Evolutionary conservation across 1,139 yeast genomes (phyloP).

Genomic region (Suhomyces maxii): DNA sequence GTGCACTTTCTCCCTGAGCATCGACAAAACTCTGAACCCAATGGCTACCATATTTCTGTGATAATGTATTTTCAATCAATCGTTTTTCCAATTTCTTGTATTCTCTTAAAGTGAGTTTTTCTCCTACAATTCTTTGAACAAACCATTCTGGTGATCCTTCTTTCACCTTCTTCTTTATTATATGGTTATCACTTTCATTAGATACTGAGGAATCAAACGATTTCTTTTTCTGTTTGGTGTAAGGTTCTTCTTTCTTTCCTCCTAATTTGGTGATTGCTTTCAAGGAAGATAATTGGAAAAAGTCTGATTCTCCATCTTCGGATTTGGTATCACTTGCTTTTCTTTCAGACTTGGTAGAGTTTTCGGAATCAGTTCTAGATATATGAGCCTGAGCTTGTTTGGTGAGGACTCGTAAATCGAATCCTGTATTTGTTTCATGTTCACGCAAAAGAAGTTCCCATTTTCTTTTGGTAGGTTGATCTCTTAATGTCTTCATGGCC

Average conservation of each 20-base stretch:
- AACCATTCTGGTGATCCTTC: slow-evolving; percentile 49
- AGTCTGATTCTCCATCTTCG: slow-evolving; percentile 5
- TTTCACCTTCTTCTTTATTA: slow-evolving; percentile 24
- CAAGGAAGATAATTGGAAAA: slow-evolving; percentile 14
- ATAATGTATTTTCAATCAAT: slow-evolving; percentile 23
- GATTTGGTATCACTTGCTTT: slow-evolving; percentile 3
- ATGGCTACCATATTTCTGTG: slow-evolving; percentile 18
- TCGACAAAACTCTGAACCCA: slow-evolving; percentile 38
- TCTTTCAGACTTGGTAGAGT: slow-evolving; percentile 1
- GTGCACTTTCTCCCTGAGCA: slow-evolving; percentile 48
- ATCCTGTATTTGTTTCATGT: slow-evolving; percentile 38
- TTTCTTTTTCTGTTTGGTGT: slow-evolving; percentile 15
- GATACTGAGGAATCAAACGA: slow-evolving; percentile 15
- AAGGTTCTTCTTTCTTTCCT: slow-evolving; percentile 13
- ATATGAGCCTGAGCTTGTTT: slow-evolving; percentile 13
- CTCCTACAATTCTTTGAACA: slow-evolving; percentile 38
- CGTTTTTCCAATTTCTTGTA: slow-evolving; percentile 38
- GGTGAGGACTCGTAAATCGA: slow-evolving; percentile 30
- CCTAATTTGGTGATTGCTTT: slow-evolving; percentile 16
- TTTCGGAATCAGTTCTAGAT: slow-evolving; percentile 5
- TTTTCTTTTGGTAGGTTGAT: slow-evolving; percentile 38
- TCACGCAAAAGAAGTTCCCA: slow-evolving; percentile 50
- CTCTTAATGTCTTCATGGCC: slow-evolving; percentile 32
- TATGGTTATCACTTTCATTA: slow-evolving; percentile 11
- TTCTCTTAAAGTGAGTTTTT: slow-evolving; percentile 35